Evolutionary conservation across 352 stramenopile genomes (phyloP).

Genomic region (Phytophthora podocarpi): DNA sequence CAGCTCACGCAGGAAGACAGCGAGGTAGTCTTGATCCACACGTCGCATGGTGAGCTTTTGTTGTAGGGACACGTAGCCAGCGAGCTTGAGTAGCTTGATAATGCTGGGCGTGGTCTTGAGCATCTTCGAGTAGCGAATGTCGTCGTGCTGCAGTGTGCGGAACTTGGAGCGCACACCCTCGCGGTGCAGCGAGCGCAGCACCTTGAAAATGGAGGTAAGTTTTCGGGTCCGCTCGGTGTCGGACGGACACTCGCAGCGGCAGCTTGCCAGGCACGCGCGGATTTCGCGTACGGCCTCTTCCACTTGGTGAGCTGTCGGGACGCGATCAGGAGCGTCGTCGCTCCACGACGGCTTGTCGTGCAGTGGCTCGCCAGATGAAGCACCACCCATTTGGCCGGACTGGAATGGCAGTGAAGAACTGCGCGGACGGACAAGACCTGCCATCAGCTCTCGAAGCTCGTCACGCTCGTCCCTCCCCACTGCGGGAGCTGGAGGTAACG

Average conservation of each 20-base stretch:
- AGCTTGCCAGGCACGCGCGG: slow-evolving; percentile 55
- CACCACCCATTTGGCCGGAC: slow-evolving; percentile 38
- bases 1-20: slow-evolving; percentile 63
- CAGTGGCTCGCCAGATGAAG: slow-evolving; percentile 39
- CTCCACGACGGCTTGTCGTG: slow-evolving; percentile 60
- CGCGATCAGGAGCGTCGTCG: slow-evolving; percentile 52
- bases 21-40: slow-evolving; percentile 71
- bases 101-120: slow-evolving; percentile 73
- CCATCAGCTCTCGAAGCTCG: slow-evolving; percentile 66
- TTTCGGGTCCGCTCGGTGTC: slow-evolving; percentile 64
- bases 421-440: slow-evolving; percentile 60
- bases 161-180: slow-evolving; percentile 73
- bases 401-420: slow-evolving; percentile 68
- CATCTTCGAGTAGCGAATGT: slow-evolving; percentile 76
- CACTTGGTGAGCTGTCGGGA: slow-evolving; percentile 43
- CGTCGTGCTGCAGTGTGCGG: slow-evolving; percentile 65
- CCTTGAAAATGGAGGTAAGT: slow-evolving; percentile 71
- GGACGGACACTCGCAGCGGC: slow-evolving; percentile 71
- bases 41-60: slow-evolving; percentile 76
- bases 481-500: slow-evolving; percentile 11
- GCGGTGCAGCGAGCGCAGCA: slow-evolving; percentile 66
- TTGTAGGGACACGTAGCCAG: slow-evolving; percentile 74
- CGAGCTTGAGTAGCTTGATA: slow-evolving; percentile 77
- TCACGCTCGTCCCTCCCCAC: slow-evolving; percentile 44
- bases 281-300: slow-evolving; percentile 57